Base-by-base conservation (phyloP, 805 yeast genomes). In the Lipomyces orientalis region DNA sequence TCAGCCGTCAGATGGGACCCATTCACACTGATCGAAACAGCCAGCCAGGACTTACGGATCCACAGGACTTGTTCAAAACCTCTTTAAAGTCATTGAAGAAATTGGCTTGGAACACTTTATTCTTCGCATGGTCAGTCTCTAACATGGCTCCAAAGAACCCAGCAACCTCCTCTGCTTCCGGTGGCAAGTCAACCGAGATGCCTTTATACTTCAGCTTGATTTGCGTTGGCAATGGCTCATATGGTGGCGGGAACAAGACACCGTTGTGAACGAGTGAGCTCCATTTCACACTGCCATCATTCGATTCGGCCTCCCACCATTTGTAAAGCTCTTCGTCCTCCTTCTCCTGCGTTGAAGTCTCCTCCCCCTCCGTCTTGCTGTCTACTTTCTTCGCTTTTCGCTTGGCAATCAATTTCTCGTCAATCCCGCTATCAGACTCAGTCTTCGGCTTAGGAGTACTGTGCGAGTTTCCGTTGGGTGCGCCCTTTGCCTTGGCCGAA, bases 91-190 rank as follows among this genome's bases (percentile, higher is more conserved):
- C 98, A 10, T 82, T 76, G 74, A 94, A 94, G 81, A 94, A 94
- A 78, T 94, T 94, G 75, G 87, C 86, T 71, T 89, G 97, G 78
- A 94, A 94, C 0, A 86, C 87, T 0, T 96, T 93, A 75, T 93
- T 94, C 69, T 88, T 85, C 12, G 93, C 95, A 79, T 94, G 97
- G 71, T 94, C 97, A 0, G 93, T 85, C 71, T 91, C 93, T 56
- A 93, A 70, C 86, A 94, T 84, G 5, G 97, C 97, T 9, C 90
- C 98, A 78, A 84, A 94, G 75, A 93, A 94, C 0, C 97, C 98
- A 0, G 98, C 98, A 46, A 94, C 97, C 78, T 94, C 98, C 79
- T 94, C 99, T 1, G 97, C 98, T 64, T 83, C 90, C 0, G 81
- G 79, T 0, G 97, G 94, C 66, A 94, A 81, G 35, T 81, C 81